A percentile compares a stretch with the other conserved stretches of the same genome.
phyloP scores from a whole-genome alignment of 1,284 basidiomycete genomes.

The Rhodotorula sp. region DNA sequence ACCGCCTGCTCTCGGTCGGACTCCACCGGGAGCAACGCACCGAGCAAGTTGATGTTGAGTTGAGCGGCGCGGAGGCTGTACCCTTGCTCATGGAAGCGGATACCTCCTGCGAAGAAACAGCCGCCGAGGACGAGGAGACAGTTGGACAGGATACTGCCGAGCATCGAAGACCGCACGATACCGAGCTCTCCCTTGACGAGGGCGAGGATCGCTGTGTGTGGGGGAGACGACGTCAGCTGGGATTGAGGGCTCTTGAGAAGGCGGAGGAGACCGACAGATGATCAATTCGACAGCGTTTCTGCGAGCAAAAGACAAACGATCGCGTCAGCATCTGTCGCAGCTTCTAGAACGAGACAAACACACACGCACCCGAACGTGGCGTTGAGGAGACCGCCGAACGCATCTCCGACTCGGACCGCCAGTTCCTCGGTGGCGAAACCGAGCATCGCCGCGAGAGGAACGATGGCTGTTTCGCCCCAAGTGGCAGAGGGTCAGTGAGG shows the following conservation, averaged over 20 bases:
- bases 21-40: conserved; percentile 60
- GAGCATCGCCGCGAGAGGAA: conserved; percentile 38
- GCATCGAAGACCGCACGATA: conserved; percentile 67
- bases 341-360: not conserved
- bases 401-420: conserved; percentile 42
- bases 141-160: conserved; percentile 84
- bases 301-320: not conserved
- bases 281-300: conserved; percentile 64
- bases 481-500: not conserved
- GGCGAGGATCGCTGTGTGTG: conserved; percentile 60
- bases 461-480: conserved; percentile 38
- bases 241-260: too few species aligned
- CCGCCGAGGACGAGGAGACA: conserved; percentile 81
- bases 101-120: conserved; percentile 75
- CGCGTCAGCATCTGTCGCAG: too few species aligned
- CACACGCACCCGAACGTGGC: conserved; percentile 57
- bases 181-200: conserved; percentile 74
- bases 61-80: conserved; percentile 69
- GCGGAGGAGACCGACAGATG: conserved; percentile 53
- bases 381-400: conserved; percentile 64
- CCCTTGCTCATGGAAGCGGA: conserved; percentile 63
- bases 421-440: conserved; percentile 46
- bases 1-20: not conserved
- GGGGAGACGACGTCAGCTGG: not conserved
- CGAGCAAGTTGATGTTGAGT: conserved; percentile 73